phyloP scores from a whole-genome alignment of 768 basidiomycete species.

The Leccinum obscurum region DNA sequence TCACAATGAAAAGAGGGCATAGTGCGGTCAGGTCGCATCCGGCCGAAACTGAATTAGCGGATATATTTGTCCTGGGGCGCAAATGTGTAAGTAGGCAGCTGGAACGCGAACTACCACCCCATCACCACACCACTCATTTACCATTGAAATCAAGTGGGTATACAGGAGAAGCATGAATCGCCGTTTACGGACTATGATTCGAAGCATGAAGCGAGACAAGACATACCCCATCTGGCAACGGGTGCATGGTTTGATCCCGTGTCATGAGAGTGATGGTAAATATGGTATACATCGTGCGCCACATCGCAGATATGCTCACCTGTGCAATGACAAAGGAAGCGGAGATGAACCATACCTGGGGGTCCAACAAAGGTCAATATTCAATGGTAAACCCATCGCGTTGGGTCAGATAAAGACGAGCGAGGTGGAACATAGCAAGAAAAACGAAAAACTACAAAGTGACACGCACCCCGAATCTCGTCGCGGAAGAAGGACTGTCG shows the following conservation, averaged over 20 bases:
- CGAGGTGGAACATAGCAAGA: background rate
- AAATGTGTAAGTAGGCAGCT: background rate
- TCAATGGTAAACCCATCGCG: background rate
- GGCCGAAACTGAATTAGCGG: constrained; percentile 80
- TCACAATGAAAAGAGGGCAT: constrained; percentile 70
- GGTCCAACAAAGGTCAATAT: background rate
- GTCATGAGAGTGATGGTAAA: background rate
- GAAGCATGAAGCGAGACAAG: background rate
- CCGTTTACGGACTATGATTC: constrained; percentile 13
- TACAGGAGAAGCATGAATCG: constrained; percentile 11
- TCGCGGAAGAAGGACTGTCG: constrained; percentile 57
- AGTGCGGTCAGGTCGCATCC: constrained; percentile 83
- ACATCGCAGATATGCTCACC: constrained; percentile 31
- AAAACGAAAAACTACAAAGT: background rate
- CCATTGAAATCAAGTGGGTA: constrained; percentile 1
- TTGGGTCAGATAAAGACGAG: background rate
- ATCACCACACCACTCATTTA: constrained; percentile 7
- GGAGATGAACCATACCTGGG: constrained; percentile 74
- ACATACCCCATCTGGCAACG: constrained; percentile 30
- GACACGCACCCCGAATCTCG: constrained; percentile 58
- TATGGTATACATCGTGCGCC: constrained; percentile 6
- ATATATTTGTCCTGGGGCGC: constrained; percentile 66
- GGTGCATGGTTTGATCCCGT: constrained; percentile 1
- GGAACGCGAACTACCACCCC: constrained; percentile 3
- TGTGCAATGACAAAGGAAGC: constrained; percentile 80